A percentile compares a stretch with the other conserved stretches of the same genome.
phyloP scores from a whole-genome alignment of 768 basidiomycete species.

The Rhodotorula paludigena region DNA sequence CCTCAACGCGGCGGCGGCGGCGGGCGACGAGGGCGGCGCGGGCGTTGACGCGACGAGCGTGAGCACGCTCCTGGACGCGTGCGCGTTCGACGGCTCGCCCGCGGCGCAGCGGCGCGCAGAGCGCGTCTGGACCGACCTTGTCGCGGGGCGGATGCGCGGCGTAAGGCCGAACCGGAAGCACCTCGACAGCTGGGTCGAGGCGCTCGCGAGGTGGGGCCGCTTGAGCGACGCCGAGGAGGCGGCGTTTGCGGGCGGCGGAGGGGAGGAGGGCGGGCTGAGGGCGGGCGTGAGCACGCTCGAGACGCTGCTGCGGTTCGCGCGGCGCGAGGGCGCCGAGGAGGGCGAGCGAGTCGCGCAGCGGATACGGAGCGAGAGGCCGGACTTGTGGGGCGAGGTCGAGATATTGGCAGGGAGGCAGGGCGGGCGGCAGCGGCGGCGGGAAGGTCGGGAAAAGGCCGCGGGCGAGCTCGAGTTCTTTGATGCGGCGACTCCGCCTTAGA shows the following conservation, averaged over 20 bases:
- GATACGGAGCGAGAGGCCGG: slow-evolving; percentile 6
- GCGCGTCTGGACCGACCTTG: slow-evolving; percentile 57
- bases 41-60: slow-evolving; percentile 62
- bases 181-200: slow-evolving; percentile 80
- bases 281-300: slow-evolving; percentile 20
- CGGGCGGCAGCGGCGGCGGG: background rate
- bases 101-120: slow-evolving; percentile 51
- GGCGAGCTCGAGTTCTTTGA: too few relatives aligned
- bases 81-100: slow-evolving; percentile 59
- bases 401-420: background rate
- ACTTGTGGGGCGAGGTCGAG: slow-evolving; percentile 23
- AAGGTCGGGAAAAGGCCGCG: background rate
- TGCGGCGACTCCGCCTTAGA: too few relatives aligned
- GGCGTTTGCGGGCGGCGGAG: slow-evolving; percentile 49
- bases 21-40: slow-evolving; percentile 50
- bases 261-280: background rate
- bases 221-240: slow-evolving; percentile 64
- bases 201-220: slow-evolving; percentile 66
- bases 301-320: slow-evolving; percentile 30
- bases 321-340: slow-evolving; percentile 1
- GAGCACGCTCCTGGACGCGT: slow-evolving; percentile 79
- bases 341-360: background rate
- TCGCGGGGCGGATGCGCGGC: slow-evolving; percentile 21
- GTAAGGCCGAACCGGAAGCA: slow-evolving; percentile 59
- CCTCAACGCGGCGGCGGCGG: slow-evolving; percentile 50